Evolutionary conservation across 495 filamentous ascomycete species (phyloP).

Genomic region (Elaphomyces granulatus): DNA sequence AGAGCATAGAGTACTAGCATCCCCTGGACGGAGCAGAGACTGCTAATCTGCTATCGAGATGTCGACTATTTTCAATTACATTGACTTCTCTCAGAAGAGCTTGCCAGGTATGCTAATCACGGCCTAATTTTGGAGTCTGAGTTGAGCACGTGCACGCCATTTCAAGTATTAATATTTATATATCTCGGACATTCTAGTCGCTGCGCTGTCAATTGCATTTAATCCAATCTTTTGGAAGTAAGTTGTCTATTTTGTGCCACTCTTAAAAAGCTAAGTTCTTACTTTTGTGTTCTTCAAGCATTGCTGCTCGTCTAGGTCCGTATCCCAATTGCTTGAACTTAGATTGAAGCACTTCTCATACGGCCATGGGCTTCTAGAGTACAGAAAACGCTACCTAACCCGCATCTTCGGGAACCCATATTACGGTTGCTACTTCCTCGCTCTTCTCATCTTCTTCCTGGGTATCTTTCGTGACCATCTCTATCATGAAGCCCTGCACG

Average conservation of each 20-base stretch:
- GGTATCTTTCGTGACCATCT: slow-evolving; percentile 74
- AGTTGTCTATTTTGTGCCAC: slow-evolving; percentile 10
- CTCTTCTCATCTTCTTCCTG: slow-evolving; percentile 74
- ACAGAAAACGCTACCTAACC: slow-evolving; percentile 77
- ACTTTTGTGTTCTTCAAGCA: slow-evolving; percentile 14
- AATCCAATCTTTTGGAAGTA: slow-evolving; percentile 47
- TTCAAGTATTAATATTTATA: slow-evolving; percentile 1
- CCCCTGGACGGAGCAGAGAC: neutral
- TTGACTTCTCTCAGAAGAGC: slow-evolving; percentile 33
- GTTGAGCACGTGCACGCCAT: neutral
- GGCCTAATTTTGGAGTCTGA: neutral
- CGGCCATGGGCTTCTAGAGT: slow-evolving; percentile 42
- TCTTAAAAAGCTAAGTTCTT: neutral
- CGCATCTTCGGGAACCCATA: slow-evolving; percentile 72
- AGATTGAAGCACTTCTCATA: neutral
- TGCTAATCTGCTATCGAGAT: slow-evolving; percentile 12
- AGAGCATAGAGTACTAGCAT: neutral
- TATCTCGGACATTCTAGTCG: slow-evolving; percentile 18
- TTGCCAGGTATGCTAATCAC: slow-evolving; percentile 23
- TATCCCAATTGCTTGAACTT: slow-evolving; percentile 1
- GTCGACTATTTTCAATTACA: slow-evolving; percentile 25
- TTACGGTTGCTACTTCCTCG: slow-evolving; percentile 80
- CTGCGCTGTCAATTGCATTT: slow-evolving; percentile 36
- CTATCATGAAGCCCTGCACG: slow-evolving; percentile 32
- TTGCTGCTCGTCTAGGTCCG: slow-evolving; percentile 34